Base-by-base conservation (phyloP, 805 yeast species). In the Candida insectalens region DNA sequence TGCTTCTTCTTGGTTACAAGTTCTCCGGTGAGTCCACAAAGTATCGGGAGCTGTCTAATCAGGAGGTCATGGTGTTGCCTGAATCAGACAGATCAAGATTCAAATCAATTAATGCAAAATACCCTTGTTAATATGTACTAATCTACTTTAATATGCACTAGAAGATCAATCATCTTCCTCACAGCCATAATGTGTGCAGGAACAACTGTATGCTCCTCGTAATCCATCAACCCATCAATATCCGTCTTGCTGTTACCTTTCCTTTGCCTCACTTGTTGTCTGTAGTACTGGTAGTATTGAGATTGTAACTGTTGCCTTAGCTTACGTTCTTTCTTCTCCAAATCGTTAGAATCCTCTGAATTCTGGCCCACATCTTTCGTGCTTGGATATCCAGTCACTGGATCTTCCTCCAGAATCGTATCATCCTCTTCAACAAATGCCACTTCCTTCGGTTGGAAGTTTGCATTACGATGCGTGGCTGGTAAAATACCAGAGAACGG, bases 141-240 rank as follows among this genome's bases (percentile, higher is more conserved):
- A 30, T 53, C 67, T 4, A 78, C 78, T 25, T 61, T 58, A 3
- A 80, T 52, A 50, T 81, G 85, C 1, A 73, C 71, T 36, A 82
- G 52, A 32, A 67, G 68, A 32, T 67, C 72, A 46, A 82, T 53
- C 42, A 73, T 62, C 44, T 75, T 79, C 20, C 71, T 64, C 8
- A 83, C 92, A 0, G 85, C 76, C 10, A 70, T 55, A 17, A 82
- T 66, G 51, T 83, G 89, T 79, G 87, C 78, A 18, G 94, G 94
- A 3, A 75, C 61, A 25, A 76, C 55, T 0, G 70, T 58, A 10
- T 52, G 50, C 4, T 44, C 46, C 5, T 37, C 34, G 28, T 27
- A 25, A 4, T 29, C 32, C 3, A 22, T 13, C 6, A 32, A 20
- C 6, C 33, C 42, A 15, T 26, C 33, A 7, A 31, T 39, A 13